Percentiles rank a stretch among this genome's conserved stretches.
These are phyloP conservation scores for Ensete ventricosum DNA, from an alignment of 176 grass and related monocot species.

Conservation along the genomic window DNA sequence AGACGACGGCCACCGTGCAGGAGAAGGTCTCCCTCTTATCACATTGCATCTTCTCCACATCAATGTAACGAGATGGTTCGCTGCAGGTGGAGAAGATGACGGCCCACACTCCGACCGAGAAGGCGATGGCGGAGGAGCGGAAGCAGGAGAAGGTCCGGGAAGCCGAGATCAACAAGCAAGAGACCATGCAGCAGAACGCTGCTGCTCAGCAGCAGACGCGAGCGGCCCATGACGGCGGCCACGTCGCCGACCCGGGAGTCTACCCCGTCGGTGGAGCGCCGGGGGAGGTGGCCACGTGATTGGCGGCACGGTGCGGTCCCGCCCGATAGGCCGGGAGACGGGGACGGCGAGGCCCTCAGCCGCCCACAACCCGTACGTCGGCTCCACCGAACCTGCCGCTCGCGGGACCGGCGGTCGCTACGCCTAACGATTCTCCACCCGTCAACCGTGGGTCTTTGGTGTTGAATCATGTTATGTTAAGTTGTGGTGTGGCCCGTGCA, in stretches of 20 bases:
- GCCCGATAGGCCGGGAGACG: slow-evolving; percentile 17
- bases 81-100: slow-evolving; percentile 51
- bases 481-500: no score
- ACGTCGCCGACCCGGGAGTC: background rate
- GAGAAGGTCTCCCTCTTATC: slow-evolving; percentile 33
- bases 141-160: slow-evolving; percentile 39
- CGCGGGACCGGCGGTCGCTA: slow-evolving; percentile 27
- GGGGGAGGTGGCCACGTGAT: slow-evolving; percentile 27
- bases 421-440: background rate
- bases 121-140: slow-evolving; percentile 37
- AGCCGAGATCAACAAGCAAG: slow-evolving; percentile 39
- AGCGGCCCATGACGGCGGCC: background rate
- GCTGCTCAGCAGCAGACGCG: slow-evolving; percentile 12
- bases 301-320: slow-evolving; percentile 13
- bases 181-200: slow-evolving; percentile 28
- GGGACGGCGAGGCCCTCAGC: slow-evolving; percentile 30
- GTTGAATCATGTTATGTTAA: no score
- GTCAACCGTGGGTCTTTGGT: background rate
- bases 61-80: background rate
- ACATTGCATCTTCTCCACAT: background rate
- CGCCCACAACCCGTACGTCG: slow-evolving; percentile 37
- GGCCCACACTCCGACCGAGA: slow-evolving; percentile 42
- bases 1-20: slow-evolving; percentile 48
- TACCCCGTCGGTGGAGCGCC: slow-evolving; percentile 28
- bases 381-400: slow-evolving; percentile 13